Evolutionary conservation across 116 monocot species (phyloP).

Genomic region (Posidonia oceanica): DNA sequence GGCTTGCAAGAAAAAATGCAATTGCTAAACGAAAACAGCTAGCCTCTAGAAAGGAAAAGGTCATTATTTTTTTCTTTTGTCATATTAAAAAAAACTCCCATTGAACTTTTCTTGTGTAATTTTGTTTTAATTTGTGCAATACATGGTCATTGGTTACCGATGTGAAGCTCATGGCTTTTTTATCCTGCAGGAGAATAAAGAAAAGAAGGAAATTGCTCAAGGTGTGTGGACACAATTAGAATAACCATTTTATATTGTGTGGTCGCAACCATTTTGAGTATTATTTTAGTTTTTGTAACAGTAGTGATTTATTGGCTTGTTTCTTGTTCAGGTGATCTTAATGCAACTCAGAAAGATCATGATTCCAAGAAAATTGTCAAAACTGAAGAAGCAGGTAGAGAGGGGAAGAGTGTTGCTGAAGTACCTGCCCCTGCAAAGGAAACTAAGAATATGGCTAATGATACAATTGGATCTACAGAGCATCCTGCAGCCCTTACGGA

Average conservation of each 20-base stretch:
- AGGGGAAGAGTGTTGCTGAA: not conserved
- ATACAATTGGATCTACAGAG: constrained; percentile 12
- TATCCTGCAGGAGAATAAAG: constrained; percentile 33
- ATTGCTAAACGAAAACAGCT: constrained; percentile 32
- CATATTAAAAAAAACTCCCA: not conserved
- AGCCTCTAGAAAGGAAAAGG: constrained; percentile 51
- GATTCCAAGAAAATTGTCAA: constrained; percentile 11
- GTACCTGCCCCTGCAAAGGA: constrained; percentile 2
- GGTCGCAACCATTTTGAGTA: not conserved
- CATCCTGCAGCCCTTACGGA: constrained; percentile 13
- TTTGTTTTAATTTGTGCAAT: not conserved
- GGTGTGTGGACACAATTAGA: not conserved
- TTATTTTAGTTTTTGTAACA: not conserved
- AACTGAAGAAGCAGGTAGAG: constrained; percentile 10
- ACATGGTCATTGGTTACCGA: not conserved
- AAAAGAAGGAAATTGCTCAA: constrained; percentile 20
- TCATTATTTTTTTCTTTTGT: constrained; percentile 5
- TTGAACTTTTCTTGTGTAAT: not conserved
- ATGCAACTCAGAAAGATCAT: constrained; percentile 17
- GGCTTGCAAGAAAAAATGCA: constrained; percentile 37
- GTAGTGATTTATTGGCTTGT: not conserved
- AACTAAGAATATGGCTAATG: constrained; percentile 5
- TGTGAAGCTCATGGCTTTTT: constrained; percentile 4
- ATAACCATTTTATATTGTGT: too few species aligned
- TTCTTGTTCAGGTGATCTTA: constrained; percentile 19